These are phyloP conservation scores for Pittosporum tobira DNA, from an alignment of 129 eudicot species.

Conservation along the genomic window DNA sequence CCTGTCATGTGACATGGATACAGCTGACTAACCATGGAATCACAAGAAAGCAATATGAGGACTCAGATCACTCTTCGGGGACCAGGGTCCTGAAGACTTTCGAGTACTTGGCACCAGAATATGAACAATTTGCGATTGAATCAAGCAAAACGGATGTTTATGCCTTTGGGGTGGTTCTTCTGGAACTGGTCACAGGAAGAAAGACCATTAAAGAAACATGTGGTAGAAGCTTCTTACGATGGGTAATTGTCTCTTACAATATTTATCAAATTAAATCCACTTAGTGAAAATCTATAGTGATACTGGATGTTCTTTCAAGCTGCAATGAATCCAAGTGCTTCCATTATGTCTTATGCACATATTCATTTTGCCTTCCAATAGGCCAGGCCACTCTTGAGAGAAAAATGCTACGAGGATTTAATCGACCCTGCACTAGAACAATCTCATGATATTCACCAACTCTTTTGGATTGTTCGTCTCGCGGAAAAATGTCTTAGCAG, in stretches of 20 bases:
- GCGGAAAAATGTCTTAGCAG: slow-evolving; percentile 31
- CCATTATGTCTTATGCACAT: no score
- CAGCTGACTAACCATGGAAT: slow-evolving; percentile 42
- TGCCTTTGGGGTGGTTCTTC: slow-evolving; percentile 44
- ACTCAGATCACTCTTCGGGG: slow-evolving; percentile 22
- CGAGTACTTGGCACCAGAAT: slow-evolving; percentile 46
- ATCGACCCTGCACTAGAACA: slow-evolving; percentile 33
- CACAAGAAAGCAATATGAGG: slow-evolving; percentile 36
- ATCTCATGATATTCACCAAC: slow-evolving; percentile 30
- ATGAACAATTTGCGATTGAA: slow-evolving; percentile 32
- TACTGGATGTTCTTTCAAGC: no score
- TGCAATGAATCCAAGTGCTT: no score
- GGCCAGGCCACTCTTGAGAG: slow-evolving; percentile 40
- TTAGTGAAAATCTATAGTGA: no score
- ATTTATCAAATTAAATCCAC: no score
- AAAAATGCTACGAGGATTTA: slow-evolving; percentile 25
- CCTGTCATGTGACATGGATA: not conserved
- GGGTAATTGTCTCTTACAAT: slow-evolving; percentile 17
- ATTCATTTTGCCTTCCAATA: not conserved
- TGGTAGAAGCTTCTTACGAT: slow-evolving; percentile 38
- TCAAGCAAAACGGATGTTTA: slow-evolving; percentile 35
- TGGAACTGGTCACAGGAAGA: slow-evolving; percentile 49
- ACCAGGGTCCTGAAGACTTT: slow-evolving; percentile 35
- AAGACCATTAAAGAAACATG: slow-evolving; percentile 34
- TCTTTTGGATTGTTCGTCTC: slow-evolving; percentile 35